A percentile compares a stretch with the other conserved stretches of the same genome.
These are phyloP conservation scores for Candida jianshihensis DNA, from an alignment of 805 yeast genomes.

Conservation along the genomic window DNA sequence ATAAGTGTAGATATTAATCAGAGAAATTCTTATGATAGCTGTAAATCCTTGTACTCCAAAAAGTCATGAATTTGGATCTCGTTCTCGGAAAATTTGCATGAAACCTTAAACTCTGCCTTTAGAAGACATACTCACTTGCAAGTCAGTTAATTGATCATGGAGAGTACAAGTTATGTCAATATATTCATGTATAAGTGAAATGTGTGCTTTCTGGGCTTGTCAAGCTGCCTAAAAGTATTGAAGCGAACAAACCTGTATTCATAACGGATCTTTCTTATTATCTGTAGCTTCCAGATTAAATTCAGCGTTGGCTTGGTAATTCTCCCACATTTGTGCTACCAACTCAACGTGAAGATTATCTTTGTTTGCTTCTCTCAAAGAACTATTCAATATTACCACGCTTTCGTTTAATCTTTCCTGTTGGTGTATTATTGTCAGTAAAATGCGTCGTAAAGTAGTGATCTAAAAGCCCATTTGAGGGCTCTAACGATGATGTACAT, in stretches of 20 bases:
- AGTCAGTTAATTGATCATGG: no score
- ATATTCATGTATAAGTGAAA: no score
- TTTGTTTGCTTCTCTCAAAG: constrained; percentile 53
- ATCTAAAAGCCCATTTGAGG: not conserved
- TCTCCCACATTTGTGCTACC: constrained; percentile 73
- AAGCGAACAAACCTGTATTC: not conserved
- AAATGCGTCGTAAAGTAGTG: no score
- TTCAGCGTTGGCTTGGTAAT: constrained; percentile 61
- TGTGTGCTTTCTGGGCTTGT: no score
- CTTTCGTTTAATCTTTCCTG: constrained; percentile 70
- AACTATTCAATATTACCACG: constrained; percentile 53
- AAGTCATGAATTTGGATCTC: no score
- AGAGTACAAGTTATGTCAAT: no score
- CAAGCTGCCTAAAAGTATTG: not conserved
- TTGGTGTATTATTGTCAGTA: not conserved
- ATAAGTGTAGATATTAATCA: no score
- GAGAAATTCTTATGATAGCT: no score
- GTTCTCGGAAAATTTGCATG: no score
- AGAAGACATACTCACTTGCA: no score
- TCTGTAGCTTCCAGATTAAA: constrained; percentile 64
- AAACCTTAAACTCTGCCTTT: no score
- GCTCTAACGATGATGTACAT: constrained; percentile 26
- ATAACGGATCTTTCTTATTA: constrained; percentile 49
- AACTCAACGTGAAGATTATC: constrained; percentile 65
- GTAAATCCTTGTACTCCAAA: no score